Evolutionary conservation across 805 yeast genomes (phyloP), one percentile per base, ranked within the genome.

Genomic region (Ogataea degrootiae): DNA sequence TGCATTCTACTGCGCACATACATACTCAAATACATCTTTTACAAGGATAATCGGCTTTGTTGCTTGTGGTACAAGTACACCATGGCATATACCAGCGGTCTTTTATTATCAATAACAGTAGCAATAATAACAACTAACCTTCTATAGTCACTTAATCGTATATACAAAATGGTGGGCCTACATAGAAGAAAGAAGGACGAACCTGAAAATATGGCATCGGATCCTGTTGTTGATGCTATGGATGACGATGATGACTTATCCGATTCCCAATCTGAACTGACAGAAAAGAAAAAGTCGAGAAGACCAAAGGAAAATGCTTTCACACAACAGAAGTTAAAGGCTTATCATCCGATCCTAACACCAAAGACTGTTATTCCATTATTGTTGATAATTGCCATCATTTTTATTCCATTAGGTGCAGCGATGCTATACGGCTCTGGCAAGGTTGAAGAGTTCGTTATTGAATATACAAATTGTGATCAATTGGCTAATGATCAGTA

Each of bases 331-430:
- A 63, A 77, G 48, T 65, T 79, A 45, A 71, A 68, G 45, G 83
- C 83, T 0, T 69, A 71, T 51, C 77, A 77, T 60, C 99, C 98
- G 2, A 88, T 92, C 45, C 75, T 92, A 48, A 87, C 97, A 2
- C 97, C 98, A 23, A 84, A 83, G 58, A 85, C 95, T 11, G 97
- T 92, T 48, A 79, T 94, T 43, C 98, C 98, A 8, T 70, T 91
- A 34, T 75, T 94, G 50, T 74, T 90, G 46, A 55, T 82, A 23
- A 68, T 88, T 42, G 89, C 96, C 0, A 71, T 89, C 31, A 74
- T 94, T 5, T 92, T 94, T 67, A 87, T 95, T 0, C 97, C 98
- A 2, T 74, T 94, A 42, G 99, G 99, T 6, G 89, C 88, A 11
- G 94, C 87, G 19, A 78, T 92, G 62, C 69, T 90, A 35, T 81